These are phyloP conservation scores for Trichopus zeylanicus DNA, from an alignment of 116 monocot species.

Conservation along the genomic window DNA sequence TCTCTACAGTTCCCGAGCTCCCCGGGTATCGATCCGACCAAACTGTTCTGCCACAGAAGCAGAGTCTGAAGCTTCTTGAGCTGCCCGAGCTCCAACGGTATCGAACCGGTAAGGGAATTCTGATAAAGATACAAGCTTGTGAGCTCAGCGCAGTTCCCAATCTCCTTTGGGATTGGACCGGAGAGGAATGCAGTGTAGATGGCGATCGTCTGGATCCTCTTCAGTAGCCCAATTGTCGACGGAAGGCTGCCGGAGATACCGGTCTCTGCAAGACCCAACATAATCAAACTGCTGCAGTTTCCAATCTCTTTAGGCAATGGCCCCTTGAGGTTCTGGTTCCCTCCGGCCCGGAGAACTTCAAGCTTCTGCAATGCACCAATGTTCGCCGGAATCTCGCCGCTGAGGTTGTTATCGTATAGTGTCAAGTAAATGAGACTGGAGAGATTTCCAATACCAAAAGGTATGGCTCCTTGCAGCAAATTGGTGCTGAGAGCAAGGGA, in stretches of 20 bases:
- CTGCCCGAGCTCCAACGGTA: conserved; percentile 53
- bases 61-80: conserved; percentile 58
- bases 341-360: conserved; percentile 75
- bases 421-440: conserved; percentile 46
- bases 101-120: conserved; percentile 66
- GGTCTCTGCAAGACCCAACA: conserved; percentile 85
- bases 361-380: conserved; percentile 57
- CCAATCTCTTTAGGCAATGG: conserved; percentile 69
- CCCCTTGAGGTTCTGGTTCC: conserved; percentile 64
- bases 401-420: conserved; percentile 70
- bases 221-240: conserved; percentile 46
- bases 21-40: conserved; percentile 68
- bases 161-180: conserved; percentile 67
- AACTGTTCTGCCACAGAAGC: conserved; percentile 80
- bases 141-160: conserved; percentile 66
- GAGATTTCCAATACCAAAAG: conserved; percentile 52
- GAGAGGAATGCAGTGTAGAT: conserved; percentile 74
- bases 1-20: conserved; percentile 55
- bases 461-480: conserved; percentile 60
- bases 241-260: conserved; percentile 68
- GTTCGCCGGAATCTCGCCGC: conserved; percentile 51
- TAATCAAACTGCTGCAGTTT: conserved; percentile 57
- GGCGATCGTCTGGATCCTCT: conserved; percentile 66
- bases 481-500: conserved; percentile 62
- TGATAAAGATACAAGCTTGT: conserved; percentile 74